Percentiles rank a stretch among this genome's conserved stretches.
Evolutionary conservation across 2,329 filamentous ascomycete genomes (phyloP).

Genomic region (Exophiala dermatitidis): DNA sequence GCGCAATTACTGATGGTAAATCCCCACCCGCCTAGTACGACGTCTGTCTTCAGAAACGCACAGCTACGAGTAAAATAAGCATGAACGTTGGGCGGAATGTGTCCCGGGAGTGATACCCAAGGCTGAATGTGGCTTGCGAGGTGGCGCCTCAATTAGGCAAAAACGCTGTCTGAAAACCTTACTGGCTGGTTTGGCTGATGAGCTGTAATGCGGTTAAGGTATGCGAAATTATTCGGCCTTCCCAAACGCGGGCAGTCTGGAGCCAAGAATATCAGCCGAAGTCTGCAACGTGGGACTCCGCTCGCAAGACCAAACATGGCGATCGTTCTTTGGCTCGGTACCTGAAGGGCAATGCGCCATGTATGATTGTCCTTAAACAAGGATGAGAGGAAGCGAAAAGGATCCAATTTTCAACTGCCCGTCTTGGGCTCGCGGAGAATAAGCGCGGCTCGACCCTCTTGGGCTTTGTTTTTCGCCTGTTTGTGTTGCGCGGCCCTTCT

Average conservation of each 20-base stretch:
- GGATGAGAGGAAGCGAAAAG: too few species aligned
- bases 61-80: conserved; percentile 3
- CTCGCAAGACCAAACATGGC: too few species aligned
- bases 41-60: conserved; percentile 8
- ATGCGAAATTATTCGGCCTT: too few species aligned
- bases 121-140: conserved; percentile 5
- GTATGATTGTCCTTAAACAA: too few species aligned
- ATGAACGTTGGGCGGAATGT: not conserved
- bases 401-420: not conserved
- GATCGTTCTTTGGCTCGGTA: too few species aligned
- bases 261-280: too few species aligned
- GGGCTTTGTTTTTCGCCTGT: conserved; percentile 56
- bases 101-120: conserved; percentile 8
- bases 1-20: too few species aligned
- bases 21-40: too few species aligned
- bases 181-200: not conserved
- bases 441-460: conserved; percentile 3
- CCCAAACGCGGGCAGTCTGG: too few species aligned
- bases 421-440: conserved; percentile 3
- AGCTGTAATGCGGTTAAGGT: too few species aligned
- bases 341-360: too few species aligned
- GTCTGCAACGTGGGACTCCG: too few species aligned
- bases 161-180: conserved; percentile 1
- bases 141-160: conserved; percentile 5
- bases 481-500: conserved; percentile 52